Percentiles rank a stretch among this genome's conserved stretches.
Evolutionary conservation across 177 flowering plant genomes (phyloP).

Genomic region (Vitis hybrid): DNA sequence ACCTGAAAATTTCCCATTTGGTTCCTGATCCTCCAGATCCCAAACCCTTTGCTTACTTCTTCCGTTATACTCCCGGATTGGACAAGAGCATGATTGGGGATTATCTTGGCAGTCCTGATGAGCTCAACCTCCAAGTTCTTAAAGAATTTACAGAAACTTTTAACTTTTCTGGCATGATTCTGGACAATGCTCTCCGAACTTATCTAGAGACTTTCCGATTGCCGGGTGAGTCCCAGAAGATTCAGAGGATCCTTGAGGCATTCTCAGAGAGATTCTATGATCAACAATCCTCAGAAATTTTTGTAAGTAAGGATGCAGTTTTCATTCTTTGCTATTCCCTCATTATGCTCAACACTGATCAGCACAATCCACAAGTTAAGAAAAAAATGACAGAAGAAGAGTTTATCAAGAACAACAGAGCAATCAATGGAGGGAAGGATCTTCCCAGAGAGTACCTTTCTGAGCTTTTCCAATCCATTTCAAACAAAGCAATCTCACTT

Average conservation of each 20-base stretch:
- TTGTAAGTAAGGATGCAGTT: slow-evolving; percentile 81
- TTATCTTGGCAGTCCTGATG: slow-evolving; percentile 86
- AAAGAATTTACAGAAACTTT: slow-evolving; percentile 79
- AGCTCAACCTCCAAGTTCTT: slow-evolving; percentile 68
- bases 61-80: slow-evolving; percentile 63
- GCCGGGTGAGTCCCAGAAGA: slow-evolving; percentile 98
- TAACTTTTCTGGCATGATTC: slow-evolving; percentile 71
- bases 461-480: slow-evolving; percentile 81
- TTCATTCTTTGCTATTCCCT: slow-evolving; percentile 80
- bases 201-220: slow-evolving; percentile 79
- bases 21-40: slow-evolving; percentile 77
- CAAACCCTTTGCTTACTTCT: slow-evolving; percentile 66
- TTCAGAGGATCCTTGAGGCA: slow-evolving; percentile 80
- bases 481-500: slow-evolving; percentile 59
- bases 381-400: slow-evolving; percentile 99
- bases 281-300: slow-evolving; percentile 66
- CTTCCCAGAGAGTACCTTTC: slow-evolving; percentile 86
- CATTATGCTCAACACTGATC: slow-evolving; percentile 98
- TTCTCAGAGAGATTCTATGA: slow-evolving; percentile 84
- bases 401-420: slow-evolving; percentile 87
- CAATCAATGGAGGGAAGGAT: slow-evolving; percentile 88
- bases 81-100: slow-evolving; percentile 83
- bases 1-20: slow-evolving; percentile 50
- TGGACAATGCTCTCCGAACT: slow-evolving; percentile 78
- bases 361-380: slow-evolving; percentile 94